phyloP scores from a whole-genome alignment of 495 filamentous ascomycete species.

The Clavariopsis aquatica region DNA sequence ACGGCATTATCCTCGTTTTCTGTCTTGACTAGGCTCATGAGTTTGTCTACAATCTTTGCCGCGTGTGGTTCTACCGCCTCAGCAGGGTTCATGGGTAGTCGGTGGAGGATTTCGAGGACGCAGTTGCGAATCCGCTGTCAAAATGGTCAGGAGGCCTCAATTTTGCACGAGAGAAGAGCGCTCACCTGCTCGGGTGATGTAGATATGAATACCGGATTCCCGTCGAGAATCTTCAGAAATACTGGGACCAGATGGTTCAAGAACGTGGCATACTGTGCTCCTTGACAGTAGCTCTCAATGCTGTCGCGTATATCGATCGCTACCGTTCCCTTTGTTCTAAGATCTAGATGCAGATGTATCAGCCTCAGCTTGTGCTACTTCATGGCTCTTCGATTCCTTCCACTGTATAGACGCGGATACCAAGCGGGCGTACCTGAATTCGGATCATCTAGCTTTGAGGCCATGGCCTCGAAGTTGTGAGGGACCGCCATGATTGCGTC shows the following conservation, averaged over 20 bases:
- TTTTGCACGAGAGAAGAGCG: conserved; percentile 2
- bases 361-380: not conserved
- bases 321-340: conserved; percentile 71
- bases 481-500: conserved; percentile 34
- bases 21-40: conserved; percentile 81
- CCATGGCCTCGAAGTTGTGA: conserved; percentile 39
- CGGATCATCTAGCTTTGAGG: conserved; percentile 43
- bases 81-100: conserved; percentile 76
- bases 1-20: conserved; percentile 99
- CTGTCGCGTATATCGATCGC: conserved; percentile 81
- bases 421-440: conserved; percentile 32
- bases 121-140: conserved; percentile 83
- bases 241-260: conserved; percentile 84
- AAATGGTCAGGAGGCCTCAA: conserved; percentile 9
- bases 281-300: conserved; percentile 71
- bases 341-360: conserved; percentile 54
- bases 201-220: conserved; percentile 87
- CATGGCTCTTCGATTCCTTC: not conserved
- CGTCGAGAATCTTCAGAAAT: conserved; percentile 81
- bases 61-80: conserved; percentile 87
- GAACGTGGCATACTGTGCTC: conserved; percentile 69
- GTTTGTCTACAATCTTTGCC: conserved; percentile 76
- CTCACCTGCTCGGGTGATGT: conserved; percentile 78
- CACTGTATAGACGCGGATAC: not conserved
- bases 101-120: conserved; percentile 90